A percentile compares a stretch with the other conserved stretches of the same genome.
These are phyloP conservation scores for Luffa aegyptiaca DNA, from an alignment of 306 rosid genomes.

Conservation along the genomic window DNA sequence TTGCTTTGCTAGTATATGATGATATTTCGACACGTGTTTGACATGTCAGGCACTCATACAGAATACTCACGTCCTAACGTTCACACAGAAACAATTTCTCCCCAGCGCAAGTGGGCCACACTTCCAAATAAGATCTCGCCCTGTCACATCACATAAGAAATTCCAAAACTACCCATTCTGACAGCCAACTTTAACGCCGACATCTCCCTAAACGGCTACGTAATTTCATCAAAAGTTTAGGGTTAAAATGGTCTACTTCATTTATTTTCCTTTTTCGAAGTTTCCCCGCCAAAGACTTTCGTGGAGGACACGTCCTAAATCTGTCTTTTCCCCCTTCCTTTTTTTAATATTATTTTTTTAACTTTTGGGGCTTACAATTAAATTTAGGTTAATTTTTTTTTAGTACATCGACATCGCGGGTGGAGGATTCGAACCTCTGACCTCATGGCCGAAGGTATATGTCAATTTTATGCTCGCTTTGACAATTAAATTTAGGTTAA, in stretches of 20 bases:
- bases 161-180: neutral
- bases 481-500: too few relatives aligned
- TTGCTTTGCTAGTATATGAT: too few relatives aligned
- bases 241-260: neutral
- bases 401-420: too few relatives aligned
- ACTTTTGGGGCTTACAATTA: too few relatives aligned
- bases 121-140: neutral
- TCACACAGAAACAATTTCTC: neutral
- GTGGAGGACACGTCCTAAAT: neutral
- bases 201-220: neutral
- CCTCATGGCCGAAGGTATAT: too few relatives aligned
- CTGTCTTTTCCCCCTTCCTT: neutral
- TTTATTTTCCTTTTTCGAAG: neutral
- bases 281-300: neutral
- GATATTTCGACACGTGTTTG: neutral
- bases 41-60: neutral
- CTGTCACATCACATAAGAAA: neutral
- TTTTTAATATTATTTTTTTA: too few relatives aligned
- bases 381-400: too few relatives aligned
- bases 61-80: neutral
- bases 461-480: too few relatives aligned
- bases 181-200: neutral
- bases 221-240: neutral
- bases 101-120: neutral
- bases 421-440: too few relatives aligned